Base-by-base conservation (phyloP, 805 yeast genomes). In the Torulaspora quercuum region DNA sequence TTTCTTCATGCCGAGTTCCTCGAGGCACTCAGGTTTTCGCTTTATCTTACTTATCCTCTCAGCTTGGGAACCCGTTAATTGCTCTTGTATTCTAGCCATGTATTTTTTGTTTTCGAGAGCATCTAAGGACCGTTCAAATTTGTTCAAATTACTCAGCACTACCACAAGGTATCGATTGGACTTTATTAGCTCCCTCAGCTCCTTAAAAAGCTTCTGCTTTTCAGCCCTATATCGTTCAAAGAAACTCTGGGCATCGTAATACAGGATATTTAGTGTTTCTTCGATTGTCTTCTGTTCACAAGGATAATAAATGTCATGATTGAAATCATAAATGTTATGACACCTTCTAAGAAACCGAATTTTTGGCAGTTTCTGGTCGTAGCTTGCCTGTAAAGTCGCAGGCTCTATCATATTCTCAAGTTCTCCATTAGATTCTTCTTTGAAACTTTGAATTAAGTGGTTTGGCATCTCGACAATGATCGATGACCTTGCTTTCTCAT, bases 261-360 rank as follows among this genome's bases (percentile, higher is more conserved):
- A 65, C 1, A 80, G 41, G 1, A 73, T 65, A 3, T 64, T 41
- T 1, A 64, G 62, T 7, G 58, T 59, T 49, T 81, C 88, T 5
- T 64, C 61, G 1, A 65, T 41, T 2, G 67, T 50, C 19, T 53
- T 61, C 1, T 67, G 57, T 0, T 57, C 61, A 31, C 73, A 63
- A 0, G 89, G 89, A 7, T 74, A 66, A 45, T 78, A 82, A 0
- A 71, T 49, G 41, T 78, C 83, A 17, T 64, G 63, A 1, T 52
- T 52, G 7, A 60, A 44, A 48, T 76, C 73, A 55, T 78, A 82
- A 1, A 51, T 52, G 0, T 82, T 72, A 13, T 58, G 64, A 4
- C 71, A 65, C 11, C 60, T 61, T 26, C 89, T 59, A 32, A 68
- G 63, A 74, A 83, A 80, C 30, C 60, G 56, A 2, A 80, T 67